These are phyloP conservation scores for Stachybotrys elegans DNA, from an alignment of 2,329 filamentous ascomycete genomes.

Conservation along the genomic window DNA sequence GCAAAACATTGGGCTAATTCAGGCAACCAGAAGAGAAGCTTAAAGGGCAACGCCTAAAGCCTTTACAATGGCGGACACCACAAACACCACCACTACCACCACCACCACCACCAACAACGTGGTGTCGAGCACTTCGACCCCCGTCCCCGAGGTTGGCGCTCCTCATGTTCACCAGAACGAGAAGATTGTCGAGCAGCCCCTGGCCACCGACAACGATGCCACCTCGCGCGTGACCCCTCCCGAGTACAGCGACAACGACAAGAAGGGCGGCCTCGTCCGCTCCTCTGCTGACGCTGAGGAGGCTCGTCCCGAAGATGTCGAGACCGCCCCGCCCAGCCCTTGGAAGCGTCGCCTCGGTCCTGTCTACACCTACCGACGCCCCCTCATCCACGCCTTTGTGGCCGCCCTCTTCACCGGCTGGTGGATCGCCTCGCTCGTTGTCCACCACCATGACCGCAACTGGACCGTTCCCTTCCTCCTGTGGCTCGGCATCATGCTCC, in stretches of 20 bases:
- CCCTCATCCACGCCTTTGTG: constrained; percentile 41
- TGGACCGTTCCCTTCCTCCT: constrained; percentile 84
- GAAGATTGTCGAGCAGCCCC: background rate
- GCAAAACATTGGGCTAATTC: too few species aligned
- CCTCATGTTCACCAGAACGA: too few species aligned
- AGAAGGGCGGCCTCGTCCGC: constrained; percentile 27
- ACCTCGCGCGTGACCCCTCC: constrained; percentile 19
- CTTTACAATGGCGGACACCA: constrained; percentile 13
- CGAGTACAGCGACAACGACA: constrained; percentile 35
- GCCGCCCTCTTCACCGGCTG: constrained; percentile 49
- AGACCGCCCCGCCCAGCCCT: constrained; percentile 6
- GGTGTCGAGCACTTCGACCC: too few species aligned
- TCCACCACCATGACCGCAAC: constrained; percentile 67
- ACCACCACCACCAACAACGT: constrained; percentile 37
- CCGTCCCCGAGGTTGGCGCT: too few species aligned
- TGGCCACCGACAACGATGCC: constrained; percentile 5
- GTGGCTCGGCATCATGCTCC: constrained; percentile 69
- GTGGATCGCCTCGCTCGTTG: constrained; percentile 72
- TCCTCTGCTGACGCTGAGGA: constrained; percentile 19
- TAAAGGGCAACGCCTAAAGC: too few species aligned
- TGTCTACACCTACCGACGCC: constrained; percentile 40
- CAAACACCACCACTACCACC: constrained; percentile 35
- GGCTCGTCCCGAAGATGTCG: constrained; percentile 13
- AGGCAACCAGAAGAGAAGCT: too few species aligned
- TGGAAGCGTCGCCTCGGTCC: constrained; percentile 17